These are phyloP conservation scores for Anisogramma anomala DNA, from an alignment of 2,329 filamentous ascomycete genomes.

Conservation along the genomic window DNA sequence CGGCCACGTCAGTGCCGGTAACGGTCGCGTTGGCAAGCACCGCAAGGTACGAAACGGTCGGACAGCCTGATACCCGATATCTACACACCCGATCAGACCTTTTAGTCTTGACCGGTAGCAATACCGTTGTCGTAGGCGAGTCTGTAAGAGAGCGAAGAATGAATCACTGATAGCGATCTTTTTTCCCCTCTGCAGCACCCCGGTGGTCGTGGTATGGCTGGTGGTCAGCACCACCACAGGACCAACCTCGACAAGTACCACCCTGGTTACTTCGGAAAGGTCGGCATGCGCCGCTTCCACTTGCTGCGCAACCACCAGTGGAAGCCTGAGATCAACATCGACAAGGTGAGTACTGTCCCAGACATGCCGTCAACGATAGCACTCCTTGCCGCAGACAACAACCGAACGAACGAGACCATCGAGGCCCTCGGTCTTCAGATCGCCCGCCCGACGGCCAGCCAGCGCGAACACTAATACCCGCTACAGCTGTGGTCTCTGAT, in stretches of 20 bases:
- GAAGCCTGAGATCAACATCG: constrained; percentile 98
- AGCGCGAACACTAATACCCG: constrained; percentile 16
- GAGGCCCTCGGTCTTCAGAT: background rate
- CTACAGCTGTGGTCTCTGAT: constrained; percentile 89
- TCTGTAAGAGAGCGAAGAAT: background rate
- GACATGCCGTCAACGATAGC: too few relatives aligned
- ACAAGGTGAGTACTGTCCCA: constrained; percentile 58
- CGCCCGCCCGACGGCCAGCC: background rate
- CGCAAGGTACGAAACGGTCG: constrained; percentile 48
- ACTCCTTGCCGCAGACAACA: too few relatives aligned
- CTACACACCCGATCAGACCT: too few relatives aligned
- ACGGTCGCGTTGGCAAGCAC: constrained; percentile 98
- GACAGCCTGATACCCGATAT: background rate
- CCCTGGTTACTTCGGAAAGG: constrained; percentile 98
- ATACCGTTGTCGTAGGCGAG: background rate
- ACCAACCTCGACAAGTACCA: constrained; percentile 83
- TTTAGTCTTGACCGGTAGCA: background rate
- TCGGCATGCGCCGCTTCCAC: constrained; percentile 94
- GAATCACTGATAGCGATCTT: background rate
- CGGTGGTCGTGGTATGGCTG: constrained; percentile 77
- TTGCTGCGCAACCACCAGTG: constrained; percentile 91
- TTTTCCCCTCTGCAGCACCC: constrained; percentile 32
- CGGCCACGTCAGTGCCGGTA: constrained; percentile 95
- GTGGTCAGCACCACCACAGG: constrained; percentile 97
- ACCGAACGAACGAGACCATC: background rate